Evolutionary conservation across 768 basidiomycete species (phyloP).

Genomic region (Russula ochroleuca): DNA sequence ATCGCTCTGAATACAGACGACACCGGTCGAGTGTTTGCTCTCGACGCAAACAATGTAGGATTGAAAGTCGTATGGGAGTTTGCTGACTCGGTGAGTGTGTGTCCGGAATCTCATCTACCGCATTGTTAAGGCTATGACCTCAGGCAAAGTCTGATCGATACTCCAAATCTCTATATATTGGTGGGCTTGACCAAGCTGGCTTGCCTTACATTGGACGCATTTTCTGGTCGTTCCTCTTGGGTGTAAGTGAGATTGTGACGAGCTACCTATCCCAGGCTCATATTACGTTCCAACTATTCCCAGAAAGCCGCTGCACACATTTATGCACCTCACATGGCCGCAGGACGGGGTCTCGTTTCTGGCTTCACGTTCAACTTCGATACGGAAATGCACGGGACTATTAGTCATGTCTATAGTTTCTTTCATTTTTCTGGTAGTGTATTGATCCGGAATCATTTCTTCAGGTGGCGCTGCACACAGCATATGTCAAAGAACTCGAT

Average conservation of each 20-base stretch:
- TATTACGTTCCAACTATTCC: constrained; percentile 9
- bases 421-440: background rate
- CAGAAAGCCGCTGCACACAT: constrained; percentile 57
- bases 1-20: constrained; percentile 57
- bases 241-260: constrained; percentile 40
- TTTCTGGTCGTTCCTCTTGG: constrained; percentile 56
- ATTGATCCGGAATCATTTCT: constrained; percentile 5
- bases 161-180: constrained; percentile 52
- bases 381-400: constrained; percentile 58
- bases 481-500: constrained; percentile 37
- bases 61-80: constrained; percentile 52
- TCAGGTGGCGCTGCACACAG: constrained; percentile 52
- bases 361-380: constrained; percentile 64
- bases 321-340: constrained; percentile 46
- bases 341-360: constrained; percentile 45
- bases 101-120: background rate
- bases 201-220: constrained; percentile 56
- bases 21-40: constrained; percentile 50
- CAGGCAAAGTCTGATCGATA: constrained; percentile 43
- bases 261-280: background rate
- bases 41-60: constrained; percentile 41
- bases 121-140: background rate
- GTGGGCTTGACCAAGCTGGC: constrained; percentile 49
- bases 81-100: constrained; percentile 45
- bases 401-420: constrained; percentile 52